Evolutionary conservation across 345 rosid species (phyloP).

Genomic region (Salix arbutifolia): DNA sequence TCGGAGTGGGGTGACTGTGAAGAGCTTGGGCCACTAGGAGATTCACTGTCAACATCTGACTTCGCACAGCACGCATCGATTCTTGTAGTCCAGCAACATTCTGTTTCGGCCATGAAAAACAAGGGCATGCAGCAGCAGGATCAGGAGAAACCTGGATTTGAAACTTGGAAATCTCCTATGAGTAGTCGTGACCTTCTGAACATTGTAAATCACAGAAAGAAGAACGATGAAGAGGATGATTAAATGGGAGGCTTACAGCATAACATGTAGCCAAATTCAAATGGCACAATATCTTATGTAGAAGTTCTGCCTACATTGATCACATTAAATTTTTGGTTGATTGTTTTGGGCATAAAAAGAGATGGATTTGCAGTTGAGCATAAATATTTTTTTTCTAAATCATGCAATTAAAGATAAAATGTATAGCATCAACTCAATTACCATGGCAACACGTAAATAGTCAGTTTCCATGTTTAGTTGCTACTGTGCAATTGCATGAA

Average conservation of each 20-base stretch:
- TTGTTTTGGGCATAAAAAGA: not conserved
- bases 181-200: not conserved
- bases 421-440: not conserved
- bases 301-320: not conserved
- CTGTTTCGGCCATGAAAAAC: not conserved
- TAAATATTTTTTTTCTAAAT: not conserved
- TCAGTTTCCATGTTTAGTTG: not conserved
- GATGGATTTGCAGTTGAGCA: not conserved
- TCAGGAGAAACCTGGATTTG: not conserved
- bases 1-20: slow-evolving; percentile 30
- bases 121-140: not conserved
- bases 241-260: not conserved
- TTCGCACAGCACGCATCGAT: slow-evolving; percentile 25
- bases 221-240: not conserved
- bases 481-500: not conserved
- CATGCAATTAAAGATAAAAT: not conserved
- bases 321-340: not conserved
- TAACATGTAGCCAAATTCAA: not conserved
- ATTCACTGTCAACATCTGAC: slow-evolving; percentile 22
- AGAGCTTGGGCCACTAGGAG: slow-evolving; percentile 35
- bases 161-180: not conserved
- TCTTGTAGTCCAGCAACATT: slow-evolving; percentile 32
- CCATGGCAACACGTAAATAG: not conserved
- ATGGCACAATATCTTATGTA: not conserved
- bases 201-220: not conserved